A percentile compares a stretch with the other conserved stretches of the same genome.
Conservation (phyloP, 106 monocot genomes). For the Dendrobium huoshanense region DNA sequence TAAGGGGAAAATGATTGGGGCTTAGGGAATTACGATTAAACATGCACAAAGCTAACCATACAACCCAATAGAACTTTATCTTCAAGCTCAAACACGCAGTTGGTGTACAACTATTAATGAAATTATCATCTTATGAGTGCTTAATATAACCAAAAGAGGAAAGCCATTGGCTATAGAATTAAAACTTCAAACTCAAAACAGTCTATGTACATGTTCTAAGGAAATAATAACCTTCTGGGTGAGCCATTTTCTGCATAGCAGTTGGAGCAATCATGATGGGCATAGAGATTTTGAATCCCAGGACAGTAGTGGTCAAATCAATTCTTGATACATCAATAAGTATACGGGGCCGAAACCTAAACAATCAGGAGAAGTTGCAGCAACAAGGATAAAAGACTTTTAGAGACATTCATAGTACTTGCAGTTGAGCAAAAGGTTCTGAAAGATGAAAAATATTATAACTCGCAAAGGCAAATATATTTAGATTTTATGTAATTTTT, state of each 20-base stretch:
- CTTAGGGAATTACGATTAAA: background rate
- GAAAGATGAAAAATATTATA: background rate
- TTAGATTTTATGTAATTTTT: background rate
- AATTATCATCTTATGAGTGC: background rate
- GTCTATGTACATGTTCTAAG: background rate
- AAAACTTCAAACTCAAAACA: background rate
- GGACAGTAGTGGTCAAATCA: constrained; percentile 60
- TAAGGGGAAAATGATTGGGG: background rate
- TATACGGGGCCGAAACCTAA: constrained; percentile 69
- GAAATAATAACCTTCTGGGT: constrained; percentile 54
- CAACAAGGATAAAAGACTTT: background rate
- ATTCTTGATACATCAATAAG: constrained; percentile 74
- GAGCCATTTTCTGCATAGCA: constrained; percentile 87
- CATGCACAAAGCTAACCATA: background rate
- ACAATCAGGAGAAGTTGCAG: background rate
- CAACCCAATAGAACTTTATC: too few relatives aligned
- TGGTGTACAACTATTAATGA: too few relatives aligned
- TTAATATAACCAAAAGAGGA: background rate
- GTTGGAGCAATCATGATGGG: constrained; percentile 90
- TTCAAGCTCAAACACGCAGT: too few relatives aligned
- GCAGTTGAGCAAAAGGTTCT: background rate
- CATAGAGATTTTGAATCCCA: constrained; percentile 87
- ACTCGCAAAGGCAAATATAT: background rate
- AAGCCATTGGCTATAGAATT: background rate
- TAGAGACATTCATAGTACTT: background rate